These are phyloP conservation scores for Coleophoma eucalyptorum DNA, from an alignment of 2,329 filamentous ascomycete species.

Conservation along the genomic window DNA sequence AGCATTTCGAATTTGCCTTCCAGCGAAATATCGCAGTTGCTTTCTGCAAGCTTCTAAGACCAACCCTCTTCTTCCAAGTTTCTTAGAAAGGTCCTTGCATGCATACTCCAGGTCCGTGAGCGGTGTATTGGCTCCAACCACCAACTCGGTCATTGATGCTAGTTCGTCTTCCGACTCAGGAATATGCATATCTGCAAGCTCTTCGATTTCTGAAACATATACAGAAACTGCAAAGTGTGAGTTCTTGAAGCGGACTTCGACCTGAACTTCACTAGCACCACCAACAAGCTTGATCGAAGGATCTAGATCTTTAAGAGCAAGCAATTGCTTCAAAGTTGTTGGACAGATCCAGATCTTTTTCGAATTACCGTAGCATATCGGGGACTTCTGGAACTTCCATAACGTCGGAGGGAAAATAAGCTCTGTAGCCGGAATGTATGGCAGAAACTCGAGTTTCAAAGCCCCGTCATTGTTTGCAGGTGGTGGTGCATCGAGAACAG, in stretches of 20 bases:
- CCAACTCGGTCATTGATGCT: conserved; percentile 13
- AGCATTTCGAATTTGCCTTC: conserved; percentile 94
- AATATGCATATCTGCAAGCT: conserved; percentile 77
- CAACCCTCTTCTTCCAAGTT: conserved; percentile 58
- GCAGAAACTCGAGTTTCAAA: conserved; percentile 57
- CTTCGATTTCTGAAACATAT: conserved; percentile 85
- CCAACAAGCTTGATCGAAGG: conserved; percentile 89
- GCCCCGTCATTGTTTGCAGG: conserved; percentile 6
- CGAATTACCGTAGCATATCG: conserved; percentile 90
- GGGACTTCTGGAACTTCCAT: conserved; percentile 72
- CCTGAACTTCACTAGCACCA: conserved; percentile 93
- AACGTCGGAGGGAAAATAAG: conserved; percentile 87
- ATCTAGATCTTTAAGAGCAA: conserved; percentile 82
- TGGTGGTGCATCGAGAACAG: conserved; percentile 9
- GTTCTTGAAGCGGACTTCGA: conserved; percentile 96
- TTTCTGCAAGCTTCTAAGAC: conserved; percentile 59
- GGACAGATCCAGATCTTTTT: conserved; percentile 88
- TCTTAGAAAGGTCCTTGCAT: conserved; percentile 16
- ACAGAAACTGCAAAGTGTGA: conserved; percentile 84
- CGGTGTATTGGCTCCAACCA: conserved; percentile 81
- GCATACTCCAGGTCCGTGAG: conserved; percentile 81
- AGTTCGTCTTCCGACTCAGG: conserved; percentile 70
- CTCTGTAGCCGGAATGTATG: conserved; percentile 86
- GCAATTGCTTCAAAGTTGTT: conserved; percentile 75
- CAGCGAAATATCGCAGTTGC: conserved; percentile 92